Conservation (phyloP, 1,284 basidiomycete genomes). For the Cystobasidium pallidum region DNA sequence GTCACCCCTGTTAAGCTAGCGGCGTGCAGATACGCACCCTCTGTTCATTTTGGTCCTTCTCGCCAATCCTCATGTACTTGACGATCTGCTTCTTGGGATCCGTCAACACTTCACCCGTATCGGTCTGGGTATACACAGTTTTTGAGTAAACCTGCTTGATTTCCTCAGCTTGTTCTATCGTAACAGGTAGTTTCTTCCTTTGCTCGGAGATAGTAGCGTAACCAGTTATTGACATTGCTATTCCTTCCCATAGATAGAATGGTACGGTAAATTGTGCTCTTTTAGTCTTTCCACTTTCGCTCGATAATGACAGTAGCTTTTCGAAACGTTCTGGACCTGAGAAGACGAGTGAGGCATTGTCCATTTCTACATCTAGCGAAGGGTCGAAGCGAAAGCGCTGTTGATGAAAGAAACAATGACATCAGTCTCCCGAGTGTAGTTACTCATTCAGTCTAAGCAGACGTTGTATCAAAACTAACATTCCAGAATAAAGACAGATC, state of each 20-base stretch:
- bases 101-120: slow-evolving; percentile 43
- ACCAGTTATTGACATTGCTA: slow-evolving; percentile 88
- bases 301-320: slow-evolving; percentile 45
- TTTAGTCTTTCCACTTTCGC: slow-evolving; percentile 71
- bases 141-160: slow-evolving; percentile 39
- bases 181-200: slow-evolving; percentile 75
- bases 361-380: slow-evolving; percentile 53
- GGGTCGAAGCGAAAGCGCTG: slow-evolving; percentile 45
- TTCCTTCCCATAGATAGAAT: slow-evolving; percentile 75
- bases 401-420: slow-evolving; percentile 72
- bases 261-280: slow-evolving; percentile 82
- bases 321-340: slow-evolving; percentile 34
- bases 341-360: slow-evolving; percentile 50
- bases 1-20: too few relatives aligned
- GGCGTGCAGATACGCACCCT: slow-evolving; percentile 14
- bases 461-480: slow-evolving; percentile 58
- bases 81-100: slow-evolving; percentile 57
- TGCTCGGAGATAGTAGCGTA: slow-evolving; percentile 85
- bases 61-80: slow-evolving; percentile 54
- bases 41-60: slow-evolving; percentile 43
- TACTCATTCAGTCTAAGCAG: too few relatives aligned
- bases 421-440: background rate
- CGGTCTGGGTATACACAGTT: slow-evolving; percentile 43
- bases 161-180: slow-evolving; percentile 63
- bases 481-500: slow-evolving; percentile 35